These are phyloP conservation scores for Puya raimondii DNA, from an alignment of 176 grass and related monocot species.

Conservation along the genomic window DNA sequence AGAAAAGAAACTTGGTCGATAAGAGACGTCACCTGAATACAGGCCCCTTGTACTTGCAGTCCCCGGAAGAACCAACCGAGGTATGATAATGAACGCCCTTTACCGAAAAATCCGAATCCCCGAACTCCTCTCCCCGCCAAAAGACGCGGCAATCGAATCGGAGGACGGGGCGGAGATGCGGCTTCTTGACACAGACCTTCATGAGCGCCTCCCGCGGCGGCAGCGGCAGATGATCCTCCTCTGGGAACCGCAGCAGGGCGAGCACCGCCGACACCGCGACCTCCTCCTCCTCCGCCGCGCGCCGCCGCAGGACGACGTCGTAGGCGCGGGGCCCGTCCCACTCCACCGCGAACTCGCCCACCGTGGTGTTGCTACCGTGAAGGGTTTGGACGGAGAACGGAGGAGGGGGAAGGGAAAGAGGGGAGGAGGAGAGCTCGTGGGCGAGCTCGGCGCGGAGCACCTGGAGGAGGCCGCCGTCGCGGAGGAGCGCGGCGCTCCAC, in stretches of 20 bases:
- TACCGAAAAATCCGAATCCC: constrained; percentile 24
- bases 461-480: constrained; percentile 37
- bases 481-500: constrained; percentile 20
- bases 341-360: constrained; percentile 33
- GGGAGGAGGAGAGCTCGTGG: constrained; percentile 41
- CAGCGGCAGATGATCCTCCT: constrained; percentile 4
- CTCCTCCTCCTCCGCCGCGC: constrained; percentile 23
- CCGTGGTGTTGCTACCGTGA: background rate
- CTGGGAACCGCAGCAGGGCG: constrained; percentile 38
- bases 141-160: constrained; percentile 57
- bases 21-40: constrained; percentile 38
- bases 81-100: constrained; percentile 35
- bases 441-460: constrained; percentile 46
- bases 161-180: constrained; percentile 33
- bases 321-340: constrained; percentile 30
- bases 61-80: constrained; percentile 12
- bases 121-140: background rate
- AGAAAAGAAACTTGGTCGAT: background rate
- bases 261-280: constrained; percentile 63
- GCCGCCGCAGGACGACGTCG: constrained; percentile 48
- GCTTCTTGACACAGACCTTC: constrained; percentile 69
- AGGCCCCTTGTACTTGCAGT: constrained; percentile 35
- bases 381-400: constrained; percentile 21
- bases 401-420: background rate
- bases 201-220: constrained; percentile 34